Conservation (phyloP, 164 flowering plant species). For the Nymphaea thermarum region DNA sequence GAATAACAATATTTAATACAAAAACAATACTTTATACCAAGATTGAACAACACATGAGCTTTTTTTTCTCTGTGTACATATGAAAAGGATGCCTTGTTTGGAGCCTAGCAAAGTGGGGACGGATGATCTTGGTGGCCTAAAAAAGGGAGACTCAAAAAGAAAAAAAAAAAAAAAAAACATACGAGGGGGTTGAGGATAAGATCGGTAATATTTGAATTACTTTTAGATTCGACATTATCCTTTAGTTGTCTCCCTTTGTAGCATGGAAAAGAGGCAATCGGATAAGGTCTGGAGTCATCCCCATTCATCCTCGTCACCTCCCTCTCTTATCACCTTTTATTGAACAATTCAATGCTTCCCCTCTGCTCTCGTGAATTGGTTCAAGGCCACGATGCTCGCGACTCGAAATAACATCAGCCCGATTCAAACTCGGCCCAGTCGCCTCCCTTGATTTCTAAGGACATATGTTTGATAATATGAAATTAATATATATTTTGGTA, state of each 20-base stretch:
- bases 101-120: not conserved
- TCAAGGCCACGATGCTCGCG: too few species aligned
- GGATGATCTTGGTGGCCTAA: not conserved
- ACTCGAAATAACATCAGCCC: too few species aligned
- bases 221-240: slow-evolving; percentile 27
- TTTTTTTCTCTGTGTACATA: not conserved
- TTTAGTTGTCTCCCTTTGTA: slow-evolving; percentile 20
- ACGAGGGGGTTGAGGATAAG: not conserved
- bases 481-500: too few species aligned
- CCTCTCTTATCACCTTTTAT: not conserved
- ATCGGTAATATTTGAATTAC: not conserved
- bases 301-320: slow-evolving; percentile 33
- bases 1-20: not conserved
- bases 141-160: too few species aligned
- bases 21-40: not conserved
- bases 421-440: too few species aligned
- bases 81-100: not conserved
- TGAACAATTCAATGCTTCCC: not conserved
- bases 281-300: slow-evolving; percentile 50
- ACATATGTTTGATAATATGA: too few species aligned
- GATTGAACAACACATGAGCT: slow-evolving; percentile 7
- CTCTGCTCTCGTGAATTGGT: too few species aligned
- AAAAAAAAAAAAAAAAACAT: not conserved
- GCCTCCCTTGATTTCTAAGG: too few species aligned
- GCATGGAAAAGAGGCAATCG: slow-evolving; percentile 12